Evolutionary conservation across 1,284 basidiomycete genomes (phyloP).

Genomic region (Ustilago vetiveriae): DNA sequence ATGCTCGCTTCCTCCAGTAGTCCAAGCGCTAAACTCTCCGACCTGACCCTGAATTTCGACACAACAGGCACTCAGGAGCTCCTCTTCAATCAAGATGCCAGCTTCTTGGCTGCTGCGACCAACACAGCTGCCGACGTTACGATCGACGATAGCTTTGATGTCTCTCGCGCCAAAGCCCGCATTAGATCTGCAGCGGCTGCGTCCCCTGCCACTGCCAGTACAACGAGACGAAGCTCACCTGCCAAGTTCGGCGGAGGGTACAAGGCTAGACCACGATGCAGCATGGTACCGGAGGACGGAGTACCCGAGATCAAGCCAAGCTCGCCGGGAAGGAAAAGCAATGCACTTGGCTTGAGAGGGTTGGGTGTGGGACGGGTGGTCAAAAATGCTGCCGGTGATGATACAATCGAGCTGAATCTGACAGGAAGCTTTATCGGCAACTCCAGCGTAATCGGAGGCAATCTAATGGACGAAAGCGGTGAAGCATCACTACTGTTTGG

Average conservation of each 20-base stretch:
- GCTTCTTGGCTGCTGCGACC: conserved; percentile 29
- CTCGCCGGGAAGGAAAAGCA: conserved; percentile 6
- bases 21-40: conserved; percentile 30
- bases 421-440: conserved; percentile 36
- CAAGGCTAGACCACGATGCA: conserved; percentile 27
- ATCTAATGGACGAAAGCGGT: conserved; percentile 43
- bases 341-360: conserved; percentile 8
- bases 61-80: conserved; percentile 29
- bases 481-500: conserved; percentile 31
- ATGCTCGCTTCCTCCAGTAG: conserved; percentile 16
- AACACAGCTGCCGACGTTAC: conserved; percentile 42
- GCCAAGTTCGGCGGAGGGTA: conserved; percentile 12
- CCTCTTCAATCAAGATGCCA: conserved; percentile 27
- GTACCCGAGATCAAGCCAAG: conserved; percentile 12
- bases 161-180: conserved; percentile 28
- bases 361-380: conserved; percentile 30
- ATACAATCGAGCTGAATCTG: conserved; percentile 42
- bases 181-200: conserved; percentile 6
- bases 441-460: conserved; percentile 22
- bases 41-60: conserved; percentile 31
- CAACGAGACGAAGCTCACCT: conserved; percentile 17
- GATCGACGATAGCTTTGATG: conserved; percentile 43
- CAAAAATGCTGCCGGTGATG: conserved; percentile 42
- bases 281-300: conserved; percentile 32
- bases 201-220: not conserved